Conservation (phyloP, 306 rosid species). For the Myrica gale region DNA sequence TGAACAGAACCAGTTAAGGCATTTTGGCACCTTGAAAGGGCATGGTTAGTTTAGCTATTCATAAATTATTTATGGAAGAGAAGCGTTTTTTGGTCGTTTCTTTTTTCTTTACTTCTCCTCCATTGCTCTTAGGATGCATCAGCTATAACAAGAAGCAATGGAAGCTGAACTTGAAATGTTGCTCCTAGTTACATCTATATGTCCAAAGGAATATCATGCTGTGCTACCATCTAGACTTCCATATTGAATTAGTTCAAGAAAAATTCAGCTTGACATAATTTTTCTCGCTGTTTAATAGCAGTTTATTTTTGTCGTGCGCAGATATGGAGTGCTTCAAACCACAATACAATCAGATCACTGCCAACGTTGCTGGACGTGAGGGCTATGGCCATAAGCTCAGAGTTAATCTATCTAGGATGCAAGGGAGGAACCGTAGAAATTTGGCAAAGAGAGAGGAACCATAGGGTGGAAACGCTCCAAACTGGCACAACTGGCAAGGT, state of each 20-base stretch:
- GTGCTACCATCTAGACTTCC: not conserved
- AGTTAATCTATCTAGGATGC: slow-evolving; percentile 78
- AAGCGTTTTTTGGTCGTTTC: no score
- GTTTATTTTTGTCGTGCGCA: slow-evolving; percentile 23
- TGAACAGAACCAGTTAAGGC: no score
- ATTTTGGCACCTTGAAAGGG: not conserved
- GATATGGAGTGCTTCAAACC: slow-evolving; percentile 71
- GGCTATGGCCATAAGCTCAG: slow-evolving; percentile 72
- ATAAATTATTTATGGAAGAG: not conserved
- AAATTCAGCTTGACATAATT: not conserved
- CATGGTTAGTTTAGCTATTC: not conserved
- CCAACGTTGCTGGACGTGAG: slow-evolving; percentile 65
- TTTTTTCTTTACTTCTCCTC: no score
- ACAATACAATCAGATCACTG: slow-evolving; percentile 61
- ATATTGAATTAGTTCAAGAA: not conserved
- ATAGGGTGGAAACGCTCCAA: slow-evolving; percentile 60
- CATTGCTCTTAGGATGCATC: not conserved
- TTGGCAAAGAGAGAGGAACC: slow-evolving; percentile 67
- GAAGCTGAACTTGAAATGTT: not conserved
- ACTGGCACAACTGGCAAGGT: slow-evolving; percentile 60
- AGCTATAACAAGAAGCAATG: not conserved
- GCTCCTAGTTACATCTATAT: not conserved
- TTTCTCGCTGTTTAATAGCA: slow-evolving; percentile 17
- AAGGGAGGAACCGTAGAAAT: slow-evolving; percentile 81
- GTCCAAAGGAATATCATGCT: not conserved